A percentile compares a stretch with the other conserved stretches of the same genome.
Conservation (phyloP, 2,329 filamentous ascomycete genomes). For the Ceratocystis smalleyi region DNA sequence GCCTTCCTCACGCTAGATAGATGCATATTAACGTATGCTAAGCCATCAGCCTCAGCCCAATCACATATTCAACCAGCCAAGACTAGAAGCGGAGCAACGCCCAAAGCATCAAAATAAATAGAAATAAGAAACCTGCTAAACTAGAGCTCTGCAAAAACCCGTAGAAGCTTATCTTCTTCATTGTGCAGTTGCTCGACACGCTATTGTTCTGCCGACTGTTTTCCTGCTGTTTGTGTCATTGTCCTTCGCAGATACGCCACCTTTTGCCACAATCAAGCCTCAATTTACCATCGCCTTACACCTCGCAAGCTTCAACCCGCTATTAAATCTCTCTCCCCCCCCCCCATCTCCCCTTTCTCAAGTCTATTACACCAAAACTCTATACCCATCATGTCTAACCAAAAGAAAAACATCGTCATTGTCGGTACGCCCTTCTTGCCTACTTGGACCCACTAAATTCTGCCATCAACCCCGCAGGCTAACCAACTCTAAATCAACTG, state of each 20-base stretch:
- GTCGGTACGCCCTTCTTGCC: conserved; percentile 26
- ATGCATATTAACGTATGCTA: too few species aligned
- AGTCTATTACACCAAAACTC: neutral
- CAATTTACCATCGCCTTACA: neutral
- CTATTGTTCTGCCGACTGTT: neutral
- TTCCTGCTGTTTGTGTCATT: neutral
- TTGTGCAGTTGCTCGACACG: neutral
- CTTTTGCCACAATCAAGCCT: neutral
- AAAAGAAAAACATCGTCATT: conserved; percentile 33
- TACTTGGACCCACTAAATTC: neutral
- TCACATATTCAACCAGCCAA: too few species aligned
- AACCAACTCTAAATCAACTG: conserved; percentile 5
- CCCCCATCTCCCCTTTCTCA: neutral
- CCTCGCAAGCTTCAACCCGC: neutral
- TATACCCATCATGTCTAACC: neutral
- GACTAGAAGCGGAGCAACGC: neutral
- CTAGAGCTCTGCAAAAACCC: neutral
- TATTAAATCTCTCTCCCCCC: neutral
- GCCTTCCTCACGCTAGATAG: too few species aligned
- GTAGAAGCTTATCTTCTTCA: neutral
- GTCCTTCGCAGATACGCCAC: neutral
- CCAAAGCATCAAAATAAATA: neutral
- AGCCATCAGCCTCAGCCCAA: too few species aligned
- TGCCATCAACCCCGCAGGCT: conserved; percentile 8
- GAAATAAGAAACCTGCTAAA: neutral